These are phyloP conservation scores for Neonectria magnoliae DNA, from an alignment of 2,329 filamentous ascomycete species.

Conservation along the genomic window DNA sequence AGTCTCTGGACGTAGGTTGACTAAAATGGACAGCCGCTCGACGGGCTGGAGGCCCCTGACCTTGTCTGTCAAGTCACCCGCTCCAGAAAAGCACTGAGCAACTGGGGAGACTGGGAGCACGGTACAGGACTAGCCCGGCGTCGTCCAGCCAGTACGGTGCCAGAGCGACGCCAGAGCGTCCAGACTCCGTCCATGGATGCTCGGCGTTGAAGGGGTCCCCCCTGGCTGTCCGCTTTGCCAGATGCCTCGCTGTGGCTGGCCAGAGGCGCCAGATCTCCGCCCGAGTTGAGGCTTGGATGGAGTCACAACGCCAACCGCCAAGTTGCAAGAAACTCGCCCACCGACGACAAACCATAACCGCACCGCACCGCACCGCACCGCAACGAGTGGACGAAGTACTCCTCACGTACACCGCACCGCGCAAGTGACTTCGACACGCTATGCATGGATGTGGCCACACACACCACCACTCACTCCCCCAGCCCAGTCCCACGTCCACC, in stretches of 20 bases:
- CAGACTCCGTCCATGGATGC: neutral
- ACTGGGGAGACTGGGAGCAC: no score
- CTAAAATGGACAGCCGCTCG: constrained; percentile 17
- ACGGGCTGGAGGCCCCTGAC: constrained; percentile 17
- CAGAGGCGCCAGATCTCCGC: constrained; percentile 22
- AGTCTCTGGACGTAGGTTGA: constrained; percentile 14
- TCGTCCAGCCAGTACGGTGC: neutral
- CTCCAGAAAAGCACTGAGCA: neutral
- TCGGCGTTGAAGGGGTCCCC: neutral
- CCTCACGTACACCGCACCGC: neutral
- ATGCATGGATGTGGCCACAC: neutral
- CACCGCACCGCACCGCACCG: no score
- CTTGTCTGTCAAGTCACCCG: constrained; percentile 10
- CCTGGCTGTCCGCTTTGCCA: constrained; percentile 14
- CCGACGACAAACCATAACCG: neutral
- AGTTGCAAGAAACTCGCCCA: neutral
- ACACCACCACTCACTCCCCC: neutral
- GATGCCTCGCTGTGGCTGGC: constrained; percentile 18
- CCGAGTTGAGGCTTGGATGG: constrained; percentile 1
- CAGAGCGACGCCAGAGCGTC: neutral
- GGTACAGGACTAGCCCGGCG: neutral
- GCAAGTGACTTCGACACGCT: neutral
- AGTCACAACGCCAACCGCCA: constrained; percentile 12
- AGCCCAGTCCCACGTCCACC: constrained; percentile 20
- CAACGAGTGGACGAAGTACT: neutral